Base-by-base conservation (phyloP, 176 grass and related monocot species). In the Thalia dealbata region DNA sequence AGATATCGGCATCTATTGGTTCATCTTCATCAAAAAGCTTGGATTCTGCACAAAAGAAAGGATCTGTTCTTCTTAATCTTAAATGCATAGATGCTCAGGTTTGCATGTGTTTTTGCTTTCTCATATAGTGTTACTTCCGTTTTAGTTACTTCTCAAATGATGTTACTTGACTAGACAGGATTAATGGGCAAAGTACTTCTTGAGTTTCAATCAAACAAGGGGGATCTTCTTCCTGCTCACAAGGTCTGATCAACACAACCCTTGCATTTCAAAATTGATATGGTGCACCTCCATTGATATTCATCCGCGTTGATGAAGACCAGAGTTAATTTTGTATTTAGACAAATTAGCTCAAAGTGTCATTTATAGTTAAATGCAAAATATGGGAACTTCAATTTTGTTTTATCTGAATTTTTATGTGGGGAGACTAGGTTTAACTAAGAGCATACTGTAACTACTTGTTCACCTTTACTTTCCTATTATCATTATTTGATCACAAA, bases 101-200 rank as follows among this genome's bases (percentile, higher is more conserved):
- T 38, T 45, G 27, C 79, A 61, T 63, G 2, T 18, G 43, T 76
- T 81, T 13, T 24, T 78, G 28, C 48, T 76, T 61, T 73, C 26
- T 21, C 41, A 50, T 30, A 64, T 50, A 11, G 4, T 69, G 52
- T 0, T 0, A 10, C 67, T 63, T 42, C 24, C 45, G 52, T 69
- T 27, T 15, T 68, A 79, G 7, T 71, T 32, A 25, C 67, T 74
- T 16, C 43, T 87, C 51, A 38, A 67, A 41, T 42, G 16, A 54
- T 27, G 46, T 30, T 59, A 26, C 42, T 21, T 87, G 71, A 76
- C 59, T 86, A 97, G 93, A 88, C 87, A 38, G 87, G 93, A 60
- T 74, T 97, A 73, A 97, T 97, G 93, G 93, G 89, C 27, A 97
- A 92, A 82, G 74, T 81, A 30, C 89, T 97, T 45, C 85, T 97